A percentile compares a stretch with the other conserved stretches of the same genome.
These are phyloP conservation scores for Hortiboletus campestris DNA, from an alignment of 768 basidiomycete species.

Conservation along the genomic window DNA sequence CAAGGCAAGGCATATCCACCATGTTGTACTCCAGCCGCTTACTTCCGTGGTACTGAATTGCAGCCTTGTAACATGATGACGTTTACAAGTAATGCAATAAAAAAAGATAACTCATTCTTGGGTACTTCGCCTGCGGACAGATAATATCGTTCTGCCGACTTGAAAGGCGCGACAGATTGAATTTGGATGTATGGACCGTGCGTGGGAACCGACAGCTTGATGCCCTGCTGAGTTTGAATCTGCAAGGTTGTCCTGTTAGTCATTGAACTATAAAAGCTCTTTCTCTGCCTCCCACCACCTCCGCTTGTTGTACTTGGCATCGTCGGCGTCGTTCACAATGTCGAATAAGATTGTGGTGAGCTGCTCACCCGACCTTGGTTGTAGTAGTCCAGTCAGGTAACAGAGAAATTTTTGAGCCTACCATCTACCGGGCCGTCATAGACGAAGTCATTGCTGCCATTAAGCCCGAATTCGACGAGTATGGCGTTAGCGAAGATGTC, in stretches of 20 bases:
- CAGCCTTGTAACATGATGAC: background rate
- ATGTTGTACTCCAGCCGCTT: background rate
- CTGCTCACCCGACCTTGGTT: slow-evolving; percentile 62
- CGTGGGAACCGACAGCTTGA: slow-evolving; percentile 38
- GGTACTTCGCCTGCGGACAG: background rate
- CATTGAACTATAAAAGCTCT: slow-evolving; percentile 42
- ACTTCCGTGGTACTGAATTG: background rate
- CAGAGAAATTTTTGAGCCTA: slow-evolving; percentile 70
- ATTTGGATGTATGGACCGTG: slow-evolving; percentile 37
- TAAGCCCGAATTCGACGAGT: slow-evolving; percentile 95
- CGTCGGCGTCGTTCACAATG: slow-evolving; percentile 51
- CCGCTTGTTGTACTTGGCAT: slow-evolving; percentile 29
- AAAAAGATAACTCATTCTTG: background rate
- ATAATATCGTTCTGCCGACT: background rate
- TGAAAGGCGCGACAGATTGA: background rate
- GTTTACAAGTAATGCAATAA: background rate
- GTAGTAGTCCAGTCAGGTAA: slow-evolving; percentile 55
- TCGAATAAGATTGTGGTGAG: slow-evolving; percentile 99
- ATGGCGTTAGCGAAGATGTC: slow-evolving; percentile 90
- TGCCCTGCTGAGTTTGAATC: slow-evolving; percentile 43
- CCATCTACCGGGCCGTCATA: slow-evolving; percentile 90
- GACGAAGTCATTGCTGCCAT: slow-evolving; percentile 90
- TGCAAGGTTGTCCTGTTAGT: slow-evolving; percentile 36
- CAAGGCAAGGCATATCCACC: background rate
- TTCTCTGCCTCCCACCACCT: slow-evolving; percentile 33